These are phyloP conservation scores for Magnolia kwangsiensis DNA, from an alignment of 164 flowering plant genomes.

Conservation along the genomic window DNA sequence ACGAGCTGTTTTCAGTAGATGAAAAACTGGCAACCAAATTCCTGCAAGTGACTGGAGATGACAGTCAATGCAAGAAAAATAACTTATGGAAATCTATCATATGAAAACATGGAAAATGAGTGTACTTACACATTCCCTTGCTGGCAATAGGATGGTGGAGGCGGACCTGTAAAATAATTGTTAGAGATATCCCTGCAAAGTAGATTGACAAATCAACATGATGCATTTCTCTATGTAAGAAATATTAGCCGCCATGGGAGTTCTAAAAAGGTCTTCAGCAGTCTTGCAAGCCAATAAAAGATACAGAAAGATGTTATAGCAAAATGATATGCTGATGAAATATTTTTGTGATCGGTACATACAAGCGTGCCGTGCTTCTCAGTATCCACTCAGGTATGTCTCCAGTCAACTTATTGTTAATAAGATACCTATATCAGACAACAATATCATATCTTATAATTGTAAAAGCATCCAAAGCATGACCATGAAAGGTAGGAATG, in stretches of 20 bases:
- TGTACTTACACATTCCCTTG: constrained; percentile 1
- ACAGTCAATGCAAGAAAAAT: not conserved
- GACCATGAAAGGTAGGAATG: not conserved
- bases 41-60: constrained; percentile 2
- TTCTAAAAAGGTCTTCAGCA: not conserved
- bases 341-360: constrained; percentile 15
- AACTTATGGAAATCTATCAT: not conserved
- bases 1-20: not conserved
- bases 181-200: constrained; percentile 26
- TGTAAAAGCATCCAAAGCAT: no score
- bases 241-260: not conserved
- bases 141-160: not conserved
- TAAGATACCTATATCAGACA: constrained; percentile 48
- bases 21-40: constrained; percentile 12
- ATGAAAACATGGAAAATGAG: not conserved
- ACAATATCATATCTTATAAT: not conserved
- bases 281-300: not conserved
- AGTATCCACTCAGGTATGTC: constrained; percentile 42
- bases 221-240: not conserved
- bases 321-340: not conserved
- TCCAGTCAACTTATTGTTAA: constrained; percentile 60
- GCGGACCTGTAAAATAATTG: constrained; percentile 10
- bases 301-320: not conserved
- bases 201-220: not conserved
- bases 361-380: constrained; percentile 34